Evolutionary conservation across 163 green algal genomes (phyloP).

Genomic region (Scenedesmus sp.): DNA sequence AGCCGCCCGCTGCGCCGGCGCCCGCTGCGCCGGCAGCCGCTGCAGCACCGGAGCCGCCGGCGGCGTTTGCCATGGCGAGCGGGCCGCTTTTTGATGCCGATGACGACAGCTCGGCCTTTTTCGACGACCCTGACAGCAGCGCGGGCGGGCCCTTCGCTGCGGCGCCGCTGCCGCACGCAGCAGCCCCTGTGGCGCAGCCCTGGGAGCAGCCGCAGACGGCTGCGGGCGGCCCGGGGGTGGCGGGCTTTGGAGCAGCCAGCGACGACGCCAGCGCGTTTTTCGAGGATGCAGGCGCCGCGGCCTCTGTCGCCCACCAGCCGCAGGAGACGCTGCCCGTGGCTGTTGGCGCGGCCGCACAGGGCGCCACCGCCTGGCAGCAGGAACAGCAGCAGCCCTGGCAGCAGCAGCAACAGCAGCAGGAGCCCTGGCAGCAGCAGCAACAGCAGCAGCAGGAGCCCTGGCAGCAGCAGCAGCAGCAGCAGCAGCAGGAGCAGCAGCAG

Average conservation of each 20-base stretch:
- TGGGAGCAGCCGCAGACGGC: neutral
- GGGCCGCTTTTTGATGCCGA: constrained; percentile 5
- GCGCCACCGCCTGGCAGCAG: neutral
- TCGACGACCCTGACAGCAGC: too few relatives aligned
- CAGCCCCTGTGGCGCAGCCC: neutral
- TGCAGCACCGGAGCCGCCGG: neutral
- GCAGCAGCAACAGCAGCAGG: constrained; percentile 14
- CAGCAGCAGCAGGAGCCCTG: neutral
- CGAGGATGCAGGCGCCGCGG: neutral
- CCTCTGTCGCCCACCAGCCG: neutral
- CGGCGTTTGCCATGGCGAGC: neutral
- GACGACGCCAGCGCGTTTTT: constrained; percentile 5
- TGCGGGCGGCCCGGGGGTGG: neutral
- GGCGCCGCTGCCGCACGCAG: neutral
- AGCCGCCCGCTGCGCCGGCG: neutral
- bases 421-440: constrained; percentile 1
- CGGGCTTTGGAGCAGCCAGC: neutral
- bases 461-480: neutral
- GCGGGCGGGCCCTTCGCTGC: too few relatives aligned
- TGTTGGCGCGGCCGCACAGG: neutral
- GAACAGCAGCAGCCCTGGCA: neutral
- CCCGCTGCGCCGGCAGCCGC: neutral
- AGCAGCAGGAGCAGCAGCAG: constrained; percentile 19
- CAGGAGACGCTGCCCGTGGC: neutral
- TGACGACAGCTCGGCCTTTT: neutral